Evolutionary conservation across 1,284 basidiomycete species (phyloP).

Genomic region (Mrakiaceae sp.): DNA sequence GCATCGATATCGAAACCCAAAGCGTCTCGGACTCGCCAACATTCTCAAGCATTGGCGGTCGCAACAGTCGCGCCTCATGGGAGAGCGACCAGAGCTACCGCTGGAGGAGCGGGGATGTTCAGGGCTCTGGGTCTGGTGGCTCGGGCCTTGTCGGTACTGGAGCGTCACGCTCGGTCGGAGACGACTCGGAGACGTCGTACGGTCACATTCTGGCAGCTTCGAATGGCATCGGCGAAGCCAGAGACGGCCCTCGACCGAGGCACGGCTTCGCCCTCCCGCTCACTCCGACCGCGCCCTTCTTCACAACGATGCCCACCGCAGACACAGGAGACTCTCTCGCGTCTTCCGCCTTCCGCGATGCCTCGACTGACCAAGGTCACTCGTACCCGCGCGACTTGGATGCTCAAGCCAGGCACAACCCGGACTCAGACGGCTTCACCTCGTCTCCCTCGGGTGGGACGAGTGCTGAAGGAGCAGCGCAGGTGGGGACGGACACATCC

Average conservation of each 20-base stretch:
- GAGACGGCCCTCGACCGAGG: neutral
- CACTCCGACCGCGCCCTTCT: constrained; percentile 1
- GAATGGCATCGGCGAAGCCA: neutral
- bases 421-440: neutral
- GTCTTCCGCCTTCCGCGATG: constrained; percentile 5
- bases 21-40: neutral
- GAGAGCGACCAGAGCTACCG: constrained; percentile 5
- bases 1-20: neutral
- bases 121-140: neutral
- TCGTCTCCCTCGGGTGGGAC: neutral
- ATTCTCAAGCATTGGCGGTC: constrained; percentile 5
- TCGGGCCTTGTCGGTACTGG: neutral
- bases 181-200: too few species aligned
- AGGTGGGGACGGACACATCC: neutral
- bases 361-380: neutral
- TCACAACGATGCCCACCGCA: neutral
- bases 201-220: neutral
- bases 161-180: too few species aligned
- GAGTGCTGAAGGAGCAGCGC: neutral
- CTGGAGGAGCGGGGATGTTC: neutral
- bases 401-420: neutral
- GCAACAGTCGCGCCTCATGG: neutral
- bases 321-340: neutral
- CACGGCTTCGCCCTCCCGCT: neutral
- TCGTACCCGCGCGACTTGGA: too few species aligned